Conservation (phyloP, 2,329 filamentous ascomycete species). For the Arthroderma sp. region DNA sequence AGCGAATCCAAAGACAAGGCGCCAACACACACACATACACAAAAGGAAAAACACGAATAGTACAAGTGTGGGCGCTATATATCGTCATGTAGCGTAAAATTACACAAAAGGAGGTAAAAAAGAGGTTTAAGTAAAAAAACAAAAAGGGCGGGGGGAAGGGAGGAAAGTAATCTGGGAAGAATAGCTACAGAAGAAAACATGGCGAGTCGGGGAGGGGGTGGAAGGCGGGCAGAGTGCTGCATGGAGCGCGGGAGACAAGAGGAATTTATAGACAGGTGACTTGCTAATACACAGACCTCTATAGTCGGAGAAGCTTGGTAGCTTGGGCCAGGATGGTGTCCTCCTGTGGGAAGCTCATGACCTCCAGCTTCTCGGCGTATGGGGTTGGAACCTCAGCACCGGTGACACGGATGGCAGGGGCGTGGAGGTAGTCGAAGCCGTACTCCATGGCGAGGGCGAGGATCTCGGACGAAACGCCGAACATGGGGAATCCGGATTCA, state of each 20-base stretch:
- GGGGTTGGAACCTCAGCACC: slow-evolving; percentile 96
- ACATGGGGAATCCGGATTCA: slow-evolving; percentile 92
- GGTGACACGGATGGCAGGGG: slow-evolving; percentile 84
- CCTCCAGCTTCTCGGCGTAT: slow-evolving; percentile 84
- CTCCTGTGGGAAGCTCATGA: slow-evolving; percentile 90
- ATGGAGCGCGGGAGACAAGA: neutral
- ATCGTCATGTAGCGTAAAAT: slow-evolving; percentile 12
- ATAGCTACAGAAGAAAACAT: neutral
- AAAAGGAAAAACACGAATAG: neutral
- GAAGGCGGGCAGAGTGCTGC: neutral
- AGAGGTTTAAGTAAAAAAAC: neutral
- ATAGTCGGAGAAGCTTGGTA: slow-evolving; percentile 76
- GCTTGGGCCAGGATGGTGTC: slow-evolving; percentile 75
- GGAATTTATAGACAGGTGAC: neutral
- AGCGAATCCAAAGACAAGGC: neutral
- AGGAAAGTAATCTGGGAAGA: neutral
- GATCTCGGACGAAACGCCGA: slow-evolving; percentile 84
- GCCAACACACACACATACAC: neutral
- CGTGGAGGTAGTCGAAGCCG: slow-evolving; percentile 92
- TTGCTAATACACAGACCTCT: slow-evolving; percentile 30
- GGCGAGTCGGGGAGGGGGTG: neutral
- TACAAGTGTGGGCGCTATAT: slow-evolving; percentile 6
- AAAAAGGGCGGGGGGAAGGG: neutral
- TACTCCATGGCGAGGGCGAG: slow-evolving; percentile 95
- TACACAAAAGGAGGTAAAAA: neutral